Evolutionary conservation across 2,329 filamentous ascomycete species (phyloP).

Genomic region (Trichoderma atroviride): DNA sequence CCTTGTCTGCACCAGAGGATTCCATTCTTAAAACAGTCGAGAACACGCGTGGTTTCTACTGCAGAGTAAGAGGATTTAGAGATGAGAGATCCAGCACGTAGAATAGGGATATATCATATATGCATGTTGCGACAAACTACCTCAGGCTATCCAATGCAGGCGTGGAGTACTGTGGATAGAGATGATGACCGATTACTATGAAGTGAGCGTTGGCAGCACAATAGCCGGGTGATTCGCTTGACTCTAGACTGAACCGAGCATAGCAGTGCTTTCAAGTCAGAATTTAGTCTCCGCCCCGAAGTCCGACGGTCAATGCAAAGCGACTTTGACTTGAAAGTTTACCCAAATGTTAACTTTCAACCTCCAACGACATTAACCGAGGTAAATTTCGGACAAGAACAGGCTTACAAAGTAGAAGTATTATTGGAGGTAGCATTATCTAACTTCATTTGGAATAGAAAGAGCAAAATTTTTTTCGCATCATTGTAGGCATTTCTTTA

Average conservation of each 20-base stretch:
- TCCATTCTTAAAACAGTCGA: constrained; percentile 41
- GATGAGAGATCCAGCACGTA: not conserved
- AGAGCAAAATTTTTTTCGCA: no score
- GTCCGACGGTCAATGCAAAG: not conserved
- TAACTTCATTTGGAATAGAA: not conserved
- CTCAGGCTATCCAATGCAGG: no score
- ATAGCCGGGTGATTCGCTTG: not conserved
- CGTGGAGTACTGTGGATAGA: not conserved
- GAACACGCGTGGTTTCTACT: not conserved
- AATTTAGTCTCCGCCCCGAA: not conserved
- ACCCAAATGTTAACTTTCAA: not conserved
- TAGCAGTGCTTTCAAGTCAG: not conserved
- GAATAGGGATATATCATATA: not conserved
- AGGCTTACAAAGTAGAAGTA: not conserved
- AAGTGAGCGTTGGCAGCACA: not conserved
- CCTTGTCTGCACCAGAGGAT: constrained; percentile 48
- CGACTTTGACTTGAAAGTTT: not conserved
- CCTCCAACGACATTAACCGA: not conserved
- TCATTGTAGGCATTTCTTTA: not conserved
- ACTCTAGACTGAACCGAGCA: not conserved
- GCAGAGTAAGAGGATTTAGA: no score
- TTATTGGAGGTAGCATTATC: not conserved
- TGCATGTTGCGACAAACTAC: not conserved
- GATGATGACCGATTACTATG: not conserved
- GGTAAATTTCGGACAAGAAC: not conserved